A percentile compares a stretch with the other conserved stretches of the same genome.
Conservation (phyloP, 805 yeast species). For the Cyberlindnera lachancei region DNA sequence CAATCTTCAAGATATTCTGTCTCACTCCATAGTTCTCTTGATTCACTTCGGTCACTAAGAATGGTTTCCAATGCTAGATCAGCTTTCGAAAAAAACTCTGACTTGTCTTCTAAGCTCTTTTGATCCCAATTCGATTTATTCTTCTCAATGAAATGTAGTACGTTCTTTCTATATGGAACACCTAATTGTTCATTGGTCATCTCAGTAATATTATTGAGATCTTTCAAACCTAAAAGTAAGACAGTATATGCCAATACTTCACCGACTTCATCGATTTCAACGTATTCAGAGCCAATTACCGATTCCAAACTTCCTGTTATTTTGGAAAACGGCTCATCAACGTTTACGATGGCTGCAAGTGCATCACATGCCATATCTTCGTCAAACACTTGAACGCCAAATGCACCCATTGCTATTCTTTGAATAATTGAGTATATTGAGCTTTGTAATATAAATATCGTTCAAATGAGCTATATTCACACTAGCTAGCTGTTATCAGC, state of each 20-base stretch:
- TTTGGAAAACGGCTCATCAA: background rate
- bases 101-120: background rate
- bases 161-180: conserved; percentile 1
- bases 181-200: conserved; percentile 1
- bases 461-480: too few relatives aligned
- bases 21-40: conserved; percentile 5
- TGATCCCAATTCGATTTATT: conserved; percentile 1
- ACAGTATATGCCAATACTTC: conserved; percentile 1
- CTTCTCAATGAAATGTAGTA: conserved; percentile 1
- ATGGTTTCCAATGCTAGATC: background rate
- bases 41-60: conserved; percentile 2
- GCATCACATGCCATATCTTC: conserved; percentile 7
- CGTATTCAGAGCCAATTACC: conserved; percentile 1
- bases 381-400: conserved; percentile 5
- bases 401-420: conserved; percentile 2
- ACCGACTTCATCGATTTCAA: conserved; percentile 4
- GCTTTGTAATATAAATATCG: too few relatives aligned
- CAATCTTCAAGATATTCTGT: conserved; percentile 2
- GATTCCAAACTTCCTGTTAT: conserved; percentile 1
- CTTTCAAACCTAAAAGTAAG: conserved; percentile 2
- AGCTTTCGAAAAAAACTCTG: background rate
- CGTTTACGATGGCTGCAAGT: background rate
- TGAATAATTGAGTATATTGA: background rate
- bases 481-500: background rate
- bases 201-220: background rate